Conservation (phyloP, 2,329 filamentous ascomycete species). For the Elsinoe fawcettii region DNA sequence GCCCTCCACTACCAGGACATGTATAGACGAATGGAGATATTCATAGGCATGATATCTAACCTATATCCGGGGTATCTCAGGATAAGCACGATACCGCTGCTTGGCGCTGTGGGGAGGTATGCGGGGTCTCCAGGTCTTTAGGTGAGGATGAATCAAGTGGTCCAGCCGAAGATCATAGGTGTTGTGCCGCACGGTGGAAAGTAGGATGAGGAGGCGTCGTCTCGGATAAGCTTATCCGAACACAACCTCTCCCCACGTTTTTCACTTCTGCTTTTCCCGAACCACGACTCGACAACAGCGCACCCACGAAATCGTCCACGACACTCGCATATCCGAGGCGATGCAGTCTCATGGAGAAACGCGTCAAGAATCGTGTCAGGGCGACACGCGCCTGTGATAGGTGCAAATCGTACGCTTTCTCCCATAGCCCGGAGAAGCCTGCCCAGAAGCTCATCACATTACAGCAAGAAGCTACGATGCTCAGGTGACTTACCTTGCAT, state of each 20-base stretch:
- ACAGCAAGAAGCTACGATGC: conserved; percentile 9
- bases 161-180: no score
- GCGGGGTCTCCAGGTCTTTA: not conserved
- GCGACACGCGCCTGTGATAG: conserved; percentile 14
- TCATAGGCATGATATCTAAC: not conserved
- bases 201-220: not conserved
- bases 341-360: not conserved
- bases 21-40: no score
- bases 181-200: not conserved
- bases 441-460: not conserved
- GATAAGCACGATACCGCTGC: not conserved
- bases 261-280: not conserved
- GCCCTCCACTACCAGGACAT: no score
- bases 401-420: conserved; percentile 10
- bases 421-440: not conserved
- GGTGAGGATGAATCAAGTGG: not conserved
- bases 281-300: not conserved
- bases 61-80: not conserved
- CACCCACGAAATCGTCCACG: no score
- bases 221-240: not conserved
- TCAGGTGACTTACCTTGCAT: conserved; percentile 1
- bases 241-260: not conserved
- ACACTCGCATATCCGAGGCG: not conserved
- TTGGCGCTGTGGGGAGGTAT: not conserved
- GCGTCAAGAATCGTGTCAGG: conserved; percentile 4